Evolutionary conservation across 805 yeast genomes (phyloP).

Genomic region (Candida krabiensis): DNA sequence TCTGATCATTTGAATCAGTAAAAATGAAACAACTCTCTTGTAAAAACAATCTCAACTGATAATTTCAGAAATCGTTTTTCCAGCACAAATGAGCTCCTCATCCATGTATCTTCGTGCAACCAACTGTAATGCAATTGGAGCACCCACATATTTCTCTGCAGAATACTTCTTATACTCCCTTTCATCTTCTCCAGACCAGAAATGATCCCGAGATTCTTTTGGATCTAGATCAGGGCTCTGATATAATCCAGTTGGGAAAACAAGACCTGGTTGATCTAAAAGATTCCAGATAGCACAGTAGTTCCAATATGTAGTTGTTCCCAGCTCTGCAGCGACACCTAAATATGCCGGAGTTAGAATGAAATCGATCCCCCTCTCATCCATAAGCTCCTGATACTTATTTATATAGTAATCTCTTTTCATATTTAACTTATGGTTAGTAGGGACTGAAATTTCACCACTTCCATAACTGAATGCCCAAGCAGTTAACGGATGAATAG

Average conservation of each 20-base stretch:
- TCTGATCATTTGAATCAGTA: too few species aligned
- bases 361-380: conserved; percentile 57
- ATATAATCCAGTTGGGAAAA: conserved; percentile 59
- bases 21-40: too few species aligned
- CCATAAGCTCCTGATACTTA: conserved; percentile 52
- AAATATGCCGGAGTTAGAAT: conserved; percentile 66
- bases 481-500: conserved; percentile 59
- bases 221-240: conserved; percentile 52
- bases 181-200: conserved; percentile 46
- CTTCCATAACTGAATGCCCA: conserved; percentile 59
- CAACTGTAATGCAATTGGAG: conserved; percentile 56
- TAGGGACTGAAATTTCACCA: conserved; percentile 52
- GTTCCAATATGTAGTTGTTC: conserved; percentile 67
- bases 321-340: conserved; percentile 60
- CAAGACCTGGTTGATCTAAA: conserved; percentile 66
- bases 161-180: conserved; percentile 46
- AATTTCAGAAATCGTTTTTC: conserved; percentile 28
- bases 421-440: conserved; percentile 52
- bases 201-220: conserved; percentile 40
- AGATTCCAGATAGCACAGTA: conserved; percentile 74
- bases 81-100: conserved; percentile 49
- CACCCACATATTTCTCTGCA: conserved; percentile 47
- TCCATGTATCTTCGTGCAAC: conserved; percentile 53
- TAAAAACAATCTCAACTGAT: too few species aligned
- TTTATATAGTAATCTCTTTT: conserved; percentile 58